Base-by-base conservation (phyloP, 2,329 filamentous ascomycete genomes). In the Beauveria asiatica region DNA sequence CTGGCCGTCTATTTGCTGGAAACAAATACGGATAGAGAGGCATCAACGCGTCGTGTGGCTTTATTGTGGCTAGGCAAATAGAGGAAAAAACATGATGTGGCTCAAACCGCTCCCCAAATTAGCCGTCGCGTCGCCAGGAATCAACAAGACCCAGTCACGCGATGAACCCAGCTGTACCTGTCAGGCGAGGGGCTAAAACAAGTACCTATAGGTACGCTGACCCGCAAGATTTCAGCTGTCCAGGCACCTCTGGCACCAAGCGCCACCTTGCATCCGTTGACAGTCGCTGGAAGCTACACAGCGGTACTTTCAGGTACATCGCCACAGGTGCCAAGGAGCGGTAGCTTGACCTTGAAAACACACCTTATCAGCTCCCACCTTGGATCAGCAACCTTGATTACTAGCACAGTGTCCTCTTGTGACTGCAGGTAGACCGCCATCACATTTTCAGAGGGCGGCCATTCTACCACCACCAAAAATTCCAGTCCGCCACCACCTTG, bases 141-240 rank as follows among this genome's bases (percentile, higher is more conserved):
- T 53, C 50, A 53, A 53, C 50, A 41, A 37, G 41, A 37, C 13
- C 21, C 45, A 42, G 56, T 58, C 56, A 58, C 56, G 56, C 56
- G 46, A 58, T 44, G 49, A 48, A 58, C 46, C 56, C 37, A 33
- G 56, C 46, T 23, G 56, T 58, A 51, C 46, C 56, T 58, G 56
- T 23, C 54, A 21, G 30, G 7, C 42, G 30, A 57, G 30, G 11
- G 27, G 27, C 53, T 46, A 56, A 46, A 46, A 37, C 53, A 57
- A 57, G 54, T 58, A 58, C 55, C 33, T 51, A 5, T 11, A 48
- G 25, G n/a, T 55, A 27, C 25, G 11, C 1, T 6, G n/a, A 33
- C 52, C 52, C 25, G 39, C 52, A 57, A 16, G 10, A 45, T 21
- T 37, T 49, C 30, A 49, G 44, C 45, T 57, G 54, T 9, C 21